These are phyloP conservation scores for Phaeolepiota aurea DNA, from an alignment of 768 basidiomycete species.

Conservation along the genomic window DNA sequence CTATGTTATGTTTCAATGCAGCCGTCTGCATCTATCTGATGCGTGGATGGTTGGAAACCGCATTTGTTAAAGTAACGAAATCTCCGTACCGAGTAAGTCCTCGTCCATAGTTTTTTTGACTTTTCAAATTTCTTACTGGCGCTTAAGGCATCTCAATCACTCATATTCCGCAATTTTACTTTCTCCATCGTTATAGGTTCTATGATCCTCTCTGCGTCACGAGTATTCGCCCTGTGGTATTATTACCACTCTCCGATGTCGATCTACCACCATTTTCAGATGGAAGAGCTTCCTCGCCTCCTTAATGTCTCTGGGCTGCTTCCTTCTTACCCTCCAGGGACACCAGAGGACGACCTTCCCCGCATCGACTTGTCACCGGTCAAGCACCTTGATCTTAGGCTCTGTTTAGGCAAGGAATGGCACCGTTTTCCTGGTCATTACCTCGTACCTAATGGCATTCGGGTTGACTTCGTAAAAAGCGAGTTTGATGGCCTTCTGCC, in stretches of 20 bases:
- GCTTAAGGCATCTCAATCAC: slow-evolving; percentile 64
- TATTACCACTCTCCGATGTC: slow-evolving; percentile 91
- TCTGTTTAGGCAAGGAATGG: slow-evolving; percentile 96
- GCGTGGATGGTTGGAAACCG: slow-evolving; percentile 78
- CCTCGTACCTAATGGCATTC: slow-evolving; percentile 74
- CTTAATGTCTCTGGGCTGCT: slow-evolving; percentile 67
- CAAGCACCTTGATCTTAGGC: slow-evolving; percentile 55
- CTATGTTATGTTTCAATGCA: slow-evolving; percentile 89
- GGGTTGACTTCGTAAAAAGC: slow-evolving; percentile 85
- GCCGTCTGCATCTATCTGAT: slow-evolving; percentile 80
- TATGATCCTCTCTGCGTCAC: slow-evolving; percentile 64
- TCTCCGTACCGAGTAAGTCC: slow-evolving; percentile 76
- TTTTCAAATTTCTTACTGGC: slow-evolving; percentile 3
- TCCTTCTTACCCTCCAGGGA: slow-evolving; percentile 29
- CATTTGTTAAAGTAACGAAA: slow-evolving; percentile 66
- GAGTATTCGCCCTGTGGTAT: slow-evolving; percentile 72
- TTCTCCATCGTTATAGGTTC: slow-evolving; percentile 59
- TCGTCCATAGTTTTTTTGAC: not conserved
- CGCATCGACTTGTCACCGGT: slow-evolving; percentile 64
- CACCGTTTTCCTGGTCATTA: slow-evolving; percentile 89
- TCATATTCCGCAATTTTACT: slow-evolving; percentile 72
- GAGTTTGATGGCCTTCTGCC: slow-evolving; percentile 89
- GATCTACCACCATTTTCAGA: slow-evolving; percentile 63
- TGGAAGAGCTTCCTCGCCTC: slow-evolving; percentile 71
- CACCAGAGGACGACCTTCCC: slow-evolving; percentile 31